phyloP scores from a whole-genome alignment of 192 early-diverging fungal genomes.

The Coemansia aciculifera region DNA sequence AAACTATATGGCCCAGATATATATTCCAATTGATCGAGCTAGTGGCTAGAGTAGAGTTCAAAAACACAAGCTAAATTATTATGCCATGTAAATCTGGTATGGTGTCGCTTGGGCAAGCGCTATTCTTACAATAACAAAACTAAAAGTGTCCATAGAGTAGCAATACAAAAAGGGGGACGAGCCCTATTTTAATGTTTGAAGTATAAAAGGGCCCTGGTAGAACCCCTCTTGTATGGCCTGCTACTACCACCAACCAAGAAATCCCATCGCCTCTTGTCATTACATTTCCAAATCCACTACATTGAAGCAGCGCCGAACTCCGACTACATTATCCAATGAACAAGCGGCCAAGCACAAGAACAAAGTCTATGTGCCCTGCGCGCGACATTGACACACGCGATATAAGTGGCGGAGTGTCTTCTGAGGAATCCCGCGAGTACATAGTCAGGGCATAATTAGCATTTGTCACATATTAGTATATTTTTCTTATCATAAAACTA shows the following conservation, averaged over 20 bases:
- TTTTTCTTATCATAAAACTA: background rate
- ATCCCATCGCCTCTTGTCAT: background rate
- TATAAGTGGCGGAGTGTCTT: slow-evolving; percentile 19
- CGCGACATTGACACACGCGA: slow-evolving; percentile 44
- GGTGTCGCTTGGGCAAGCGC: background rate
- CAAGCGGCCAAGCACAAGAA: background rate
- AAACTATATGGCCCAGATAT: background rate
- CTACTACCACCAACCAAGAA: background rate
- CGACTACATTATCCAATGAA: slow-evolving; percentile 3
- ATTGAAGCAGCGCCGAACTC: background rate
- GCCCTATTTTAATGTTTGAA: background rate
- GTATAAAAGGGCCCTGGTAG: background rate
- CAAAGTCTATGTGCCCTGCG: background rate
- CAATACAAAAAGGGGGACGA: background rate
- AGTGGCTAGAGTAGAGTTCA: background rate
- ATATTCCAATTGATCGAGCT: background rate
- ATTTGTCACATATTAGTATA: background rate
- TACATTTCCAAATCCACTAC: background rate
- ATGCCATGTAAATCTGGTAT: background rate
- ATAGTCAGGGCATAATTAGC: slow-evolving; percentile 2
- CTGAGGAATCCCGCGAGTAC: slow-evolving; percentile 34
- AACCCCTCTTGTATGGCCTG: background rate
- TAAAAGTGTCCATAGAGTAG: background rate
- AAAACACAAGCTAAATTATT: background rate
- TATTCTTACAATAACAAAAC: background rate